phyloP scores from a whole-genome alignment of 495 filamentous ascomycete species.

The Clavariopsis aquatica region DNA sequence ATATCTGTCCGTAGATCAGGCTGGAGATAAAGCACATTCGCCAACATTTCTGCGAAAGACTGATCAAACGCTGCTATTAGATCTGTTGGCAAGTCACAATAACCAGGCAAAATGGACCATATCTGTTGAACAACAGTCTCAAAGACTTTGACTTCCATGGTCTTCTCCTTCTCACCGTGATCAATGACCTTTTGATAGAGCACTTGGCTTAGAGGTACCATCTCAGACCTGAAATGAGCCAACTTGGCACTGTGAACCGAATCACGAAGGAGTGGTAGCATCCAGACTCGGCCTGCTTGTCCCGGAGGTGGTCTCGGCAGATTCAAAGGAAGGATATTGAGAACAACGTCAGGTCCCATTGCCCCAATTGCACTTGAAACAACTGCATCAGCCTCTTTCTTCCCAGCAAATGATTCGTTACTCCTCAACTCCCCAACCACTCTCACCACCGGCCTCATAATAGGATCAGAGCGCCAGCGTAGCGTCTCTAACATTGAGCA shows the following conservation, averaged over 20 bases:
- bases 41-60: slow-evolving; percentile 83
- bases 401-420: slow-evolving; percentile 87
- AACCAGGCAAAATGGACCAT: slow-evolving; percentile 92
- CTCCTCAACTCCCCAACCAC: slow-evolving; percentile 83
- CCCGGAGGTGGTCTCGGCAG: slow-evolving; percentile 71
- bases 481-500: slow-evolving; percentile 85
- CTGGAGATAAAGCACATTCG: slow-evolving; percentile 90
- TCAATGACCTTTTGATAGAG: slow-evolving; percentile 89
- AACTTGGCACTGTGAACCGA: slow-evolving; percentile 82
- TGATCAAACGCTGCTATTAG: slow-evolving; percentile 72
- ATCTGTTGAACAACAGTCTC: slow-evolving; percentile 95
- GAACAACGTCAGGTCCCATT: slow-evolving; percentile 81
- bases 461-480: slow-evolving; percentile 76
- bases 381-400: slow-evolving; percentile 90
- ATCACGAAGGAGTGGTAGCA: slow-evolving; percentile 86
- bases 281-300: slow-evolving; percentile 86
- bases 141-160: slow-evolving; percentile 94
- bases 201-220: slow-evolving; percentile 83
- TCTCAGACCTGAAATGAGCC: slow-evolving; percentile 76
- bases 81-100: slow-evolving; percentile 88
- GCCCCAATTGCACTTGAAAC: slow-evolving; percentile 80
- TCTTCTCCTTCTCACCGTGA: slow-evolving; percentile 75
- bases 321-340: slow-evolving; percentile 82
- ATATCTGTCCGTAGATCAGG: slow-evolving; percentile 81
- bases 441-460: slow-evolving; percentile 69